Evolutionary conservation across 1,284 basidiomycete genomes (phyloP), one percentile per base, ranked within the genome.

Genomic region (Mycosarcoma mackinlayi): DNA sequence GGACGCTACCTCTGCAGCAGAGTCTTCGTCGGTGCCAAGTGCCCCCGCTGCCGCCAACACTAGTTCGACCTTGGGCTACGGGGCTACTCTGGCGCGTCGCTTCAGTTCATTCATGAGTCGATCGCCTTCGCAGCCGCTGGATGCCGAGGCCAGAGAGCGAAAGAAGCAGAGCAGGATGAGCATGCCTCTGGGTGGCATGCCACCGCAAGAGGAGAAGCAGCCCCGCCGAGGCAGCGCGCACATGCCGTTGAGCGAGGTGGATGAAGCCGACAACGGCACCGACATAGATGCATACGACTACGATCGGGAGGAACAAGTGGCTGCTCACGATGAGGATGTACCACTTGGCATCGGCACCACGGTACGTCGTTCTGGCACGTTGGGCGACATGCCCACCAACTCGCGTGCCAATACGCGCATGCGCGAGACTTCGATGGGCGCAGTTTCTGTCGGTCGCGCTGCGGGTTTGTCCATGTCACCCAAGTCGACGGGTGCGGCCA

Each of bases 91-190:
- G 9, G 63, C 72, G 14, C 70, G 76, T 16, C 62, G 79, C 8
- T 78, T 79, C 56, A 79, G 80, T 42, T 71, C 73, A 8, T 62
- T 82, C 51, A 67, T 76, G 39, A 62, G 74, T 18, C 65, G 76
- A 5, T 76, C 73, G 11, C 78, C 78, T 0, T 70, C 73, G 48
- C 72, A 56, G 30, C 67, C 75, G 31, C 31, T 71, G 19, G 77
- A 77, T 48, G 57, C 61, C 10, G 76, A 76, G 19, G 57, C 59
- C 4, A 39, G 61, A 18, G 77, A 79, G 46, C 69, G 72, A 34
- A 71, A 76, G 42, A 69, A 76, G 53, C 67, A 67, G 27, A 66
- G 63, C 37, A 53, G 77, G 18, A 74, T 79, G 73, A 76, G 75
- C 56, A 75, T 77, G 64, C 44, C 58, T 8, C 21, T 63, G 4